These are phyloP conservation scores for Leccinum obscurum DNA, from an alignment of 768 basidiomycete genomes.

Conservation along the genomic window DNA sequence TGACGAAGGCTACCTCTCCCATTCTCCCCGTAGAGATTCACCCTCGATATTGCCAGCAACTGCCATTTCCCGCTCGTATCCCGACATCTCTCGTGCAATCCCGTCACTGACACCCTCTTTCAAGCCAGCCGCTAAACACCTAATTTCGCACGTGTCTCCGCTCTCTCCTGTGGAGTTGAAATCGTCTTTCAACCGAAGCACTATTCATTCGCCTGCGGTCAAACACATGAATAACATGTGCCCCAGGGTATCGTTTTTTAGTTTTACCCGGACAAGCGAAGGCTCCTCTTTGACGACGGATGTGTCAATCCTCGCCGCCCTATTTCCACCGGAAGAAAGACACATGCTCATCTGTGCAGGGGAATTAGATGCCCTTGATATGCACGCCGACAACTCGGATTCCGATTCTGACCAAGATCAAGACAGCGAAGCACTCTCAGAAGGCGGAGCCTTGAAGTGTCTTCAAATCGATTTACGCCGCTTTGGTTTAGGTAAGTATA, in stretches of 20 bases:
- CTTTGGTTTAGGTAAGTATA: slow-evolving; percentile 63
- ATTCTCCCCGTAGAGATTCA: slow-evolving; percentile 47
- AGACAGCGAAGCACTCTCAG: slow-evolving; percentile 30
- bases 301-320: slow-evolving; percentile 59
- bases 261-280: slow-evolving; percentile 74
- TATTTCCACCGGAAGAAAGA: slow-evolving; percentile 71
- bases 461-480: slow-evolving; percentile 73
- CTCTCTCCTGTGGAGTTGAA: slow-evolving; percentile 29
- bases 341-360: slow-evolving; percentile 75
- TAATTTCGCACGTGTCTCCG: slow-evolving; percentile 35
- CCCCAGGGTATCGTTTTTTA: slow-evolving; percentile 67
- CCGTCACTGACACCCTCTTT: slow-evolving; percentile 31
- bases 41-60: slow-evolving; percentile 35
- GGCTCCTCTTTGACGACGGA: slow-evolving; percentile 78
- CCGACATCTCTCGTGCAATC: slow-evolving; percentile 39
- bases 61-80: slow-evolving; percentile 42
- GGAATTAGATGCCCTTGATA: slow-evolving; percentile 62
- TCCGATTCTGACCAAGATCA: slow-evolving; percentile 42
- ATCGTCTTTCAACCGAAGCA: slow-evolving; percentile 9
- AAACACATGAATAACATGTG: slow-evolving; percentile 13
- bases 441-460: slow-evolving; percentile 54
- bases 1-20: slow-evolving; percentile 57
- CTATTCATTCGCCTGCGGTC: slow-evolving; percentile 13
- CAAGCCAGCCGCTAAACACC: slow-evolving; percentile 41
- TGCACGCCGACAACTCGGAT: slow-evolving; percentile 30